These are phyloP conservation scores for Haematococcus sp. DNA, from an alignment of 139 green algal genomes.

Conservation along the genomic window DNA sequence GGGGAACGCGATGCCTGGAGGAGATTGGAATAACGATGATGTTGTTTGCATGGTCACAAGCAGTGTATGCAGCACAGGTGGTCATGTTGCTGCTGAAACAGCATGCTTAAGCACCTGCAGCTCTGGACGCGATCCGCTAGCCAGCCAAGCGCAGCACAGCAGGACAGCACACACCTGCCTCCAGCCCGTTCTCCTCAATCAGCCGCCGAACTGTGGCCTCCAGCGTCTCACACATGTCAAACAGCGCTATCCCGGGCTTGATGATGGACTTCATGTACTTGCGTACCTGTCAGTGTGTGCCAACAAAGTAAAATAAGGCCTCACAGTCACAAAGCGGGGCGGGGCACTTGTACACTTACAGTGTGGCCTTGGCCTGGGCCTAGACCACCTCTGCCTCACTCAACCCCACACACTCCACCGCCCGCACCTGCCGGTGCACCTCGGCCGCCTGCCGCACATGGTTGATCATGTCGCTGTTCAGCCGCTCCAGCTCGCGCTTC, in stretches of 20 bases:
- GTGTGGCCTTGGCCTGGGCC: background rate
- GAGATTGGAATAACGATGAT: background rate
- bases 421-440: slow-evolving; percentile 85
- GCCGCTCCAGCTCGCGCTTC: slow-evolving; percentile 81
- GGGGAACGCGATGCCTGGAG: slow-evolving; percentile 30
- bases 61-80: background rate
- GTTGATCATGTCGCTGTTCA: slow-evolving; percentile 86
- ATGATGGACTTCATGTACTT: slow-evolving; percentile 83
- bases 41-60: background rate
- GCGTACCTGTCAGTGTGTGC: slow-evolving; percentile 64
- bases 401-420: background rate
- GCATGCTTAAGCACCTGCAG: too few species aligned
- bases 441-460: slow-evolving; percentile 92
- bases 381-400: background rate
- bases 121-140: too few species aligned
- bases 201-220: slow-evolving; percentile 81
- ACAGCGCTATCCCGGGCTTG: slow-evolving; percentile 91
- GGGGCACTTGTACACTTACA: background rate
- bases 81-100: too few species aligned
- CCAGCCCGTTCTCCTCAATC: slow-evolving; percentile 87
- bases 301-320: background rate
- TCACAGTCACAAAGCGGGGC: background rate
- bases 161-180: slow-evolving; percentile 58
- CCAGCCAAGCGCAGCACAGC: too few species aligned
- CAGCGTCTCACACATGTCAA: slow-evolving; percentile 92